Conservation (phyloP, 139 green algal genomes). For the Coelastrella sp. region DNA sequence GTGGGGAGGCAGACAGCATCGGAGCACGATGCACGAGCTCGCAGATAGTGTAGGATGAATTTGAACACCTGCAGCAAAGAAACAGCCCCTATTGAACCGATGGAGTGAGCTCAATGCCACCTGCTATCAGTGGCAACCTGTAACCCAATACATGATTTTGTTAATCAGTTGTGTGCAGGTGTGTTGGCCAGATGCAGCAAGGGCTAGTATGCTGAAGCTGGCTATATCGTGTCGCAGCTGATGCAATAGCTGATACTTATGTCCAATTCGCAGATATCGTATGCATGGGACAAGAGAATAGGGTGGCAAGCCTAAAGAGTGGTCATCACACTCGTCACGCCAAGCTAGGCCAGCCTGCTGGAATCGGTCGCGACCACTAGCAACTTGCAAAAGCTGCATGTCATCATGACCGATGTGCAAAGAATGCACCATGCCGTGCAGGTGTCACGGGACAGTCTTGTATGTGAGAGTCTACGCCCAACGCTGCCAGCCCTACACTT, state of each 20-base stretch:
- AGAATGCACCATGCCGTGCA: too few relatives aligned
- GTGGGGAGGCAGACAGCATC: constrained; percentile 34
- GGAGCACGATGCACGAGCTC: constrained; percentile 36
- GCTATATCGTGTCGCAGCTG: too few relatives aligned
- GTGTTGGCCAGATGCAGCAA: background rate
- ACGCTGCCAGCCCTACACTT: background rate
- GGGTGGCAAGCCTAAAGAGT: too few relatives aligned
- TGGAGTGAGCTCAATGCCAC: background rate
- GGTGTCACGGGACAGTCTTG: background rate
- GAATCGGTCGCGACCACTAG: too few relatives aligned
- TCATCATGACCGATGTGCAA: too few relatives aligned
- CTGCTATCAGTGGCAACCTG: background rate
- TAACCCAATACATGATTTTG: background rate
- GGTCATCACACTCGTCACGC: too few relatives aligned
- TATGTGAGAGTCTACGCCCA: background rate
- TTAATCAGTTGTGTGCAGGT: background rate
- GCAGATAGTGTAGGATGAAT: constrained; percentile 40
- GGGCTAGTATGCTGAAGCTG: background rate
- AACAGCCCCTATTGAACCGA: background rate
- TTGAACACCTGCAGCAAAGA: constrained; percentile 17
- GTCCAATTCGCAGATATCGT: too few relatives aligned
- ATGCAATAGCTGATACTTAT: too few relatives aligned
- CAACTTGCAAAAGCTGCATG: too few relatives aligned
- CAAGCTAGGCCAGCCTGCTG: too few relatives aligned
- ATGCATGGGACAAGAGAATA: too few relatives aligned